Evolutionary conservation across 176 grass and related monocot genomes (phyloP), one percentile per base, ranked within the genome.

Genomic region (bread wheat (Triticum aestivum)): DNA sequence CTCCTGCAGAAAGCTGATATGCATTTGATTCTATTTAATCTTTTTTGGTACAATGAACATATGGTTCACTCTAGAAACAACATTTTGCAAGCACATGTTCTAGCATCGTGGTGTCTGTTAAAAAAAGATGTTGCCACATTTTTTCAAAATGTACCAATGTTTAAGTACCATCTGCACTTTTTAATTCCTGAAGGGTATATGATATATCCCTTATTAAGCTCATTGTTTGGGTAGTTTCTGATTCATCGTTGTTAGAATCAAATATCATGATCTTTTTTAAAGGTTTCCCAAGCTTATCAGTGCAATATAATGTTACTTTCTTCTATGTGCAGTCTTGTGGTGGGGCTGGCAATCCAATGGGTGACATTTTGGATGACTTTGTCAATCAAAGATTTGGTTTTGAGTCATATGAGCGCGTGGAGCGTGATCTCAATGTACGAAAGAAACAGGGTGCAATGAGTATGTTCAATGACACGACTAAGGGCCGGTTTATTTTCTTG

Each of bases 331-430:
- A 98, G 89, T 90, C 96, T 58, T 80, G 88, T 80, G 90, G 93
- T 17, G 92, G 88, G 35, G 83, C 84, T 89, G 93, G 88, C 44
- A 92, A 92, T 69, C 90, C 92, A 79, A 91, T 98, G 75, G 90
- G 96, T 74, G 93, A 98, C 35, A 90, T 96, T 85, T 87, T 98
- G 54, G 96, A 98, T 75, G 96, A 98, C 85, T 95, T 94, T 92
- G 33, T 98, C 61, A 84, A 86, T 85, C 96, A 96, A 69, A 96
- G 91, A 89, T 98, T 98, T 20, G 96, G 96, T 72, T 79, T 79
- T 4, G 93, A 96, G 38, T 93, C 93, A 63, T 98, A 94, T 14
- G 93, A 94, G 81, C 93, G 92, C 72, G 78, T 96, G 33, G 93
- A 94, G 49, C 83, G 86, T 74, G 90, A 90, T 83, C 78, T 98